phyloP scores from a whole-genome alignment of 208 protist species.

The Acanthamoeba castellanii region DNA sequence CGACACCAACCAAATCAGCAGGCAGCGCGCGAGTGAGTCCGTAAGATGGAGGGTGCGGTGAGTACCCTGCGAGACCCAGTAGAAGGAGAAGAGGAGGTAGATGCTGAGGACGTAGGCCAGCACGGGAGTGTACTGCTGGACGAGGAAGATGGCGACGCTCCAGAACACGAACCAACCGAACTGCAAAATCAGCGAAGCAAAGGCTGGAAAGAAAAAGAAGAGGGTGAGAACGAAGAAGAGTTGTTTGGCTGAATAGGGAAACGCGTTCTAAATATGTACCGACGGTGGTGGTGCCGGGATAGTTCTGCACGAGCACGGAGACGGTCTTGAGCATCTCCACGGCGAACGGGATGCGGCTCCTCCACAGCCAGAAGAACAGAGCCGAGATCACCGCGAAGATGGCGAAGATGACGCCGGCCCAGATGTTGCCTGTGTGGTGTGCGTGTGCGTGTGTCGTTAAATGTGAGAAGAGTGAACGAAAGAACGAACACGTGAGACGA shows the following conservation, averaged over 20 bases:
- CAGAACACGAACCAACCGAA: slow-evolving; percentile 73
- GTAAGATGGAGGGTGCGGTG: neutral
- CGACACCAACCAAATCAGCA: neutral
- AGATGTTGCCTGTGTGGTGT: neutral
- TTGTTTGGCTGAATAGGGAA: neutral
- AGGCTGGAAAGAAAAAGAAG: neutral
- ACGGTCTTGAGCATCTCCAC: slow-evolving; percentile 70
- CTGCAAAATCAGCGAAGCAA: neutral
- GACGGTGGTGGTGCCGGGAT: slow-evolving; percentile 38
- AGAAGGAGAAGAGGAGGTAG: slow-evolving; percentile 76
- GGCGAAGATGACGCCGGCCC: slow-evolving; percentile 57
- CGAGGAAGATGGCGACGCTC: slow-evolving; percentile 41
- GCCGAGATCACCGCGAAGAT: slow-evolving; percentile 41
- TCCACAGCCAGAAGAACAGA: slow-evolving; percentile 59
- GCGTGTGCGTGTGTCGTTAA: neutral
- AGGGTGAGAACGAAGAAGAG: neutral
- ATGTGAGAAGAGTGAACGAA: neutral
- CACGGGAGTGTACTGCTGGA: slow-evolving; percentile 56
- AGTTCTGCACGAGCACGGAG: slow-evolving; percentile 42
- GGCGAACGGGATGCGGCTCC: slow-evolving; percentile 73
- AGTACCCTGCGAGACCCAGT: slow-evolving; percentile 69
- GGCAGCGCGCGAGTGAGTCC: neutral
- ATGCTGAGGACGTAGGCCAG: slow-evolving; percentile 40
- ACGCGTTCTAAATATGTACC: neutral
- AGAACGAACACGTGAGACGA: neutral